Base-by-base conservation (phyloP, 495 filamentous ascomycete genomes). In the Opeltia flavorubescens region DNA sequence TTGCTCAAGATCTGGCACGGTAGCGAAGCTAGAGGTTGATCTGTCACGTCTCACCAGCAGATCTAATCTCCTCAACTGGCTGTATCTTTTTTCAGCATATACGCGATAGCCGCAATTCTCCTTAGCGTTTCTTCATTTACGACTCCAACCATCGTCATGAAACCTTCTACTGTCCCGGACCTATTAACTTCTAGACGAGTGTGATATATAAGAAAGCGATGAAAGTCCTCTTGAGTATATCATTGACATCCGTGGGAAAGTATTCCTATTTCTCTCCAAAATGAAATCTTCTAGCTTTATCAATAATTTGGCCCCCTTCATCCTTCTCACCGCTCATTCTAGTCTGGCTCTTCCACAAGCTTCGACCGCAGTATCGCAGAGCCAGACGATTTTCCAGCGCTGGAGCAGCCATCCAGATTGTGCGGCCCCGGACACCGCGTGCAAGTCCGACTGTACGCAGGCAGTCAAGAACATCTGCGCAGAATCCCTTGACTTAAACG, bases 321-420 rank as follows among this genome's bases (percentile, higher is more conserved):
- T 44, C 29, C 24, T 44, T 18, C 30, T 2, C 8, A n/a, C 25
- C 29, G 26, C 29, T 12, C 25, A 23, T 21, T 12, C 24, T 21
- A 44, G 24, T n/a, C 25, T 44, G 13, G 42, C 13, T 27, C 42
- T 44, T 23, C 42, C 42, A 13, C 42, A 44, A 44, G 25, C 21
- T 5, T 11, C 42, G 24, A 23, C 27, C 42, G 42, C 42, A 23
- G 12, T 23, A 25, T 31, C 42, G 26, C 5, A 28, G 1, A 44
- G 21, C 25, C 42, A 3, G 12, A n/a, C 42, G 21, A n/a, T 44
- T n/a, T 30, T 44, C 21, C 12, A 5, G 17, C 42, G 24, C 5
- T 44, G 42, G 42, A 44, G 42, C 21, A 44, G 25, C 42, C n/a
- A 44, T 44, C 25, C 42, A 5, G 42, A 15, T 44, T 44, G 42